Conservation (phyloP, 2,329 filamentous ascomycete genomes). For the Pseudocercospora eumusae region DNA sequence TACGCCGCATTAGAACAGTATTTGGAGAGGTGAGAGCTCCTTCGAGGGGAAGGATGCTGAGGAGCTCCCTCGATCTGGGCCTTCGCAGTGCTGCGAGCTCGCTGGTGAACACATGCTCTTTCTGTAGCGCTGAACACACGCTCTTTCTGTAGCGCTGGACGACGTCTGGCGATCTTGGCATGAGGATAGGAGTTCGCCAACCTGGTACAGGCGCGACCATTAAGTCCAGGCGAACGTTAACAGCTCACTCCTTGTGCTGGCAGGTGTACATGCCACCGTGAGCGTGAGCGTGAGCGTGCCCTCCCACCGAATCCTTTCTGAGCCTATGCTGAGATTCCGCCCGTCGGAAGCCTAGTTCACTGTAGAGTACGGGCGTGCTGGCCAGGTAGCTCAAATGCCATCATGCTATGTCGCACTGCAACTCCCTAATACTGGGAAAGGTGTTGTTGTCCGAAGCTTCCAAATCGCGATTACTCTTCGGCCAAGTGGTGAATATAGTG, state of each 20-base stretch:
- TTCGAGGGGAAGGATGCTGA: background rate
- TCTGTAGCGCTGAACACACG: background rate
- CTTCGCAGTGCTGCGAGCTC: background rate
- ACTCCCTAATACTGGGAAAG: background rate
- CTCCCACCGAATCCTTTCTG: background rate
- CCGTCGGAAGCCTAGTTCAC: background rate
- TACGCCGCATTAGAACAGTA: background rate
- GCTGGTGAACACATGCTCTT: background rate
- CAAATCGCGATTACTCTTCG: background rate
- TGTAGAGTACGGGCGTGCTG: background rate
- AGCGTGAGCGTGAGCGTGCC: background rate
- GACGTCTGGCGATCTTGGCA: background rate
- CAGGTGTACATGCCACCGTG: background rate
- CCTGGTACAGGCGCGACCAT: background rate
- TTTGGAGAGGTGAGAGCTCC: background rate
- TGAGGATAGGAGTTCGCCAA: background rate
- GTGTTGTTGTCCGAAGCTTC: background rate
- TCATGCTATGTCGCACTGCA: background rate
- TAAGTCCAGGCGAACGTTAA: background rate
- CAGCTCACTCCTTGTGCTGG: background rate
- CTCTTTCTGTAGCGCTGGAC: background rate
- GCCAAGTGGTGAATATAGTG: background rate
- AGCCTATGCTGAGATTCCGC: background rate
- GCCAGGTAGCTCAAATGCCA: background rate
- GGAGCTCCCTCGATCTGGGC: background rate